These are phyloP conservation scores for Dictyostelium firmibasis DNA, from an alignment of 78 protist species.

Conservation along the genomic window DNA sequence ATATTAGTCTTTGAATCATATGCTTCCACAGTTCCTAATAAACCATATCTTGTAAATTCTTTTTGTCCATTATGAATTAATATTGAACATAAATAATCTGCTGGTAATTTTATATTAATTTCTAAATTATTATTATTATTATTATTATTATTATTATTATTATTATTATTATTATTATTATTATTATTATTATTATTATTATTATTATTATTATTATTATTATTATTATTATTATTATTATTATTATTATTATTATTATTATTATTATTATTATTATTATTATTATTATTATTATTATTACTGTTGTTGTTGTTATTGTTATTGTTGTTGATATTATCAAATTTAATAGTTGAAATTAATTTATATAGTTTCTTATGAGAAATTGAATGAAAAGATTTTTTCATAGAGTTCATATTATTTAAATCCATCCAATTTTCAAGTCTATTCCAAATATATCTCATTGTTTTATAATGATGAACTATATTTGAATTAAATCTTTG, in stretches of 20 bases:
- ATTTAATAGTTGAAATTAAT: neutral
- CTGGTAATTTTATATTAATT: neutral
- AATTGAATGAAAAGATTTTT: neutral
- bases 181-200: too few species aligned
- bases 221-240: neutral
- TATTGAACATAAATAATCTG: conserved; percentile 21
- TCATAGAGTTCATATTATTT: neutral
- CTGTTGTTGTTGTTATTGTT: too few species aligned
- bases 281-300: too few species aligned
- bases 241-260: neutral
- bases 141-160: too few species aligned
- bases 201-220: neutral
- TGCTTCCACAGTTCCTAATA: conserved; percentile 32
- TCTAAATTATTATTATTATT: too few species aligned
- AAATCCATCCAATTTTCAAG: neutral
- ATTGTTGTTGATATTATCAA: neutral
- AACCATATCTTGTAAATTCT: neutral
- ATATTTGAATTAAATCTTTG: neutral
- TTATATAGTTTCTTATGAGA: neutral
- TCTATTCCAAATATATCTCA: neutral
- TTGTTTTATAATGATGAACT: neutral
- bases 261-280: too few species aligned
- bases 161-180: too few species aligned
- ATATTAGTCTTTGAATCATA: conserved; percentile 12
- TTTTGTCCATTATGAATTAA: conserved; percentile 51